Base-by-base conservation (phyloP, 1,284 basidiomycete genomes). In the Ceratobasidium sp. region DNA sequence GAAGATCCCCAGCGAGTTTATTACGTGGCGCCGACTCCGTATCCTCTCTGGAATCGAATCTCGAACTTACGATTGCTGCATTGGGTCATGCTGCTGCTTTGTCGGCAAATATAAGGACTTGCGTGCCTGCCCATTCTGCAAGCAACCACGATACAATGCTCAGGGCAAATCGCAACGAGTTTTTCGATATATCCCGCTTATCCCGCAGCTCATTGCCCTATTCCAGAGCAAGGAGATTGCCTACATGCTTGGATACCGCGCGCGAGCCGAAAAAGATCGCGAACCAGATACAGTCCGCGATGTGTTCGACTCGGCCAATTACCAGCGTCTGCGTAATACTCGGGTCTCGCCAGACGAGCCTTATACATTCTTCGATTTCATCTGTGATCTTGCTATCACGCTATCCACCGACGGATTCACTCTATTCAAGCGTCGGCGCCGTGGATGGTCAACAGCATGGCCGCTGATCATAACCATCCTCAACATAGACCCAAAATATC, bases 131-230 rank as follows among this genome's bases (percentile, higher is more conserved):
- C 79, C 79, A 0, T 59, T 73, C 0, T 86, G 85, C 71, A 27
- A 33, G 0, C 67, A 80, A 41, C 70, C 82, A 20, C 83, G 84
- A 1, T 84, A 83, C 46, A 80, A 83, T 64, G 55, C 68, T 7
- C 67, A 59, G 1, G 79, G 81, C 54, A 62, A 62, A 5, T 67
- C 83, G 0, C 60, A 77, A 4, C 80, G 81, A 33, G 79, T 82
- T 5, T 86, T 86, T 75, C 80, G 79, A 30, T 84, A 84, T 0
- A 81, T 87, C 6, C 86, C 83, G 1, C 65, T 87, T 59, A 85
- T 84, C 0, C 86, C 85, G 14, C 83, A 84, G 74, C 69, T 87
- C 1, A 85, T 86, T 65, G 84, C 84, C 0, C 74, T 84, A 2
- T 83, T 78, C 48, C 78, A 81, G 12, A 77, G 77, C 8, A 54